These are phyloP conservation scores for Piloderma croceum DNA, from an alignment of 768 basidiomycete species.

Conservation along the genomic window DNA sequence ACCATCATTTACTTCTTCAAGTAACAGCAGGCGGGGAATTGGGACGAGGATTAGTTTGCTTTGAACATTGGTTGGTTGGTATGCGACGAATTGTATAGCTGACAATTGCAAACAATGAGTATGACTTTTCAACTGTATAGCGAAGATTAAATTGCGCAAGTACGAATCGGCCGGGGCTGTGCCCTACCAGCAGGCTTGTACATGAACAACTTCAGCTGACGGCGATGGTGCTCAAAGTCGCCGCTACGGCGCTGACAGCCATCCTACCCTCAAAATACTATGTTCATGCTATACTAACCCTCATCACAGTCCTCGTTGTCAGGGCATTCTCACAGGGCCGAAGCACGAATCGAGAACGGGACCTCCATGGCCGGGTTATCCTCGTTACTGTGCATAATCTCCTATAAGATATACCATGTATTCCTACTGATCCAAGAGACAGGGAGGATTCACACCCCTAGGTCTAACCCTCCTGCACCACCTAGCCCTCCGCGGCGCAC, in stretches of 20 bases:
- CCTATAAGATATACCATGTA: neutral
- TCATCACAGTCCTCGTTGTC: conserved; percentile 42
- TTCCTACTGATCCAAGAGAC: conserved; percentile 2
- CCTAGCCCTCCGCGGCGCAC: conserved; percentile 71
- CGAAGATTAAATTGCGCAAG: too few relatives aligned
- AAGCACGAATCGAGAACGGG: conserved; percentile 65
- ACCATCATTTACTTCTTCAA: too few relatives aligned
- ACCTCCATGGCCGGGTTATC: conserved; percentile 66
- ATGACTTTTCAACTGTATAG: too few relatives aligned
- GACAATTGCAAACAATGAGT: too few relatives aligned
- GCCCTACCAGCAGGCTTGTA: too few relatives aligned
- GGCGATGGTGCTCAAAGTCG: conserved; percentile 58
- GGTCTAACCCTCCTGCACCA: conserved; percentile 63
- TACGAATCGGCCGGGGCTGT: too few relatives aligned
- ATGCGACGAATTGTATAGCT: too few relatives aligned
- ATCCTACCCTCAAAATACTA: conserved; percentile 56
- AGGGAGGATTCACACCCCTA: conserved; percentile 74
- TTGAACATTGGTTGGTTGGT: too few relatives aligned
- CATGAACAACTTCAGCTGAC: too few relatives aligned
- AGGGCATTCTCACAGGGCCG: conserved; percentile 64
- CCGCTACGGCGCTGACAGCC: conserved; percentile 31
- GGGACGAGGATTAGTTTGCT: too few relatives aligned
- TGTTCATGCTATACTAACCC: conserved; percentile 41
- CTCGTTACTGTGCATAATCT: conserved; percentile 57
- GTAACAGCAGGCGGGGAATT: too few relatives aligned